A percentile compares a stretch with the other conserved stretches of the same genome.
These are phyloP conservation scores for Sorghum bicolor DNA, from an alignment of 176 grass and related monocot genomes.

Conservation along the genomic window Sorghum_bicolor_NCBIv3 NC_012870.2:77107001-77107500, in stretches of 20 bases:
- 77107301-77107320: neutral
- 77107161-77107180: no score
- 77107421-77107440: neutral
- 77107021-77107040: no score
- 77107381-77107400: slow-evolving; percentile 31
- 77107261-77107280: neutral
- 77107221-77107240: neutral
- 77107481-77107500: slow-evolving; percentile 12
- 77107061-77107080: no score
- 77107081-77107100: no score
- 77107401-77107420: neutral
- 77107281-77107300: neutral
- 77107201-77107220: no score
- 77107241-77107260: neutral
- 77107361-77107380: slow-evolving; percentile 13
- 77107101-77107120: no score
- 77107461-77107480: slow-evolving; percentile 24
- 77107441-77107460: neutral
- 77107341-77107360: neutral
- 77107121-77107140: no score
- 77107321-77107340: neutral
- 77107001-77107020: no score
- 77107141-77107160: no score
- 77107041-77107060: no score
- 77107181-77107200: no score